phyloP scores from a whole-genome alignment of 805 yeast species.

The Candida sphagnicola region DNA sequence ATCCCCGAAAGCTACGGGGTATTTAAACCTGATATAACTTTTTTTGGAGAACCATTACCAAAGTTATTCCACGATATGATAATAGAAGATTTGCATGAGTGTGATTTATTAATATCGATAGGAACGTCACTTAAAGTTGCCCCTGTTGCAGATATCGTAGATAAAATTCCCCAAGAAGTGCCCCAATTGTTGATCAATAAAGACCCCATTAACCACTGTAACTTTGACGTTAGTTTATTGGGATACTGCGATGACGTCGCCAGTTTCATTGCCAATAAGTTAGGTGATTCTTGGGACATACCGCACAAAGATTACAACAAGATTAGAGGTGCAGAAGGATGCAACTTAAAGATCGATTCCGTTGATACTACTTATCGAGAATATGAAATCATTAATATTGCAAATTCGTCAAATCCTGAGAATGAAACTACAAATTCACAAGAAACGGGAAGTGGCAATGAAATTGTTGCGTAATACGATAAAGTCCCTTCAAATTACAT shows the following conservation, averaged over 20 bases:
- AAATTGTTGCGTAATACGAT: not conserved
- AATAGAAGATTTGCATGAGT: slow-evolving; percentile 53
- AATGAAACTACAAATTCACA: not conserved
- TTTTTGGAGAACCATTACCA: slow-evolving; percentile 72
- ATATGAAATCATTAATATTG: slow-evolving; percentile 5
- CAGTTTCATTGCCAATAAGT: slow-evolving; percentile 23
- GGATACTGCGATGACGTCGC: slow-evolving; percentile 42
- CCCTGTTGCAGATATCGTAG: slow-evolving; percentile 41
- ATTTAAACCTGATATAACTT: slow-evolving; percentile 89
- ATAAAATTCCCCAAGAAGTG: slow-evolving; percentile 25
- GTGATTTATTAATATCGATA: slow-evolving; percentile 76
- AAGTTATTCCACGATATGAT: slow-evolving; percentile 28
- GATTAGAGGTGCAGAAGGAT: slow-evolving; percentile 12
- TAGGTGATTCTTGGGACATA: slow-evolving; percentile 31
- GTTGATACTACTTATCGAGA: slow-evolving; percentile 10
- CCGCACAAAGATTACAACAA: slow-evolving; percentile 23
- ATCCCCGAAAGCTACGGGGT: slow-evolving; percentile 36
- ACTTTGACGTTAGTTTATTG: slow-evolving; percentile 35
- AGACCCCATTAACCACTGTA: slow-evolving; percentile 32
- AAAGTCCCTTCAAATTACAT: not conserved
- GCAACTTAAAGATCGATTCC: slow-evolving; percentile 9
- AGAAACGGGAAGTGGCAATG: not conserved
- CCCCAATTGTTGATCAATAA: slow-evolving; percentile 39
- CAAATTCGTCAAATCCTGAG: not conserved
- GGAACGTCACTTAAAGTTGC: slow-evolving; percentile 81